Base-by-base conservation (phyloP, 257 asterid genomes). In the Paraleonurus japonicus region DNA sequence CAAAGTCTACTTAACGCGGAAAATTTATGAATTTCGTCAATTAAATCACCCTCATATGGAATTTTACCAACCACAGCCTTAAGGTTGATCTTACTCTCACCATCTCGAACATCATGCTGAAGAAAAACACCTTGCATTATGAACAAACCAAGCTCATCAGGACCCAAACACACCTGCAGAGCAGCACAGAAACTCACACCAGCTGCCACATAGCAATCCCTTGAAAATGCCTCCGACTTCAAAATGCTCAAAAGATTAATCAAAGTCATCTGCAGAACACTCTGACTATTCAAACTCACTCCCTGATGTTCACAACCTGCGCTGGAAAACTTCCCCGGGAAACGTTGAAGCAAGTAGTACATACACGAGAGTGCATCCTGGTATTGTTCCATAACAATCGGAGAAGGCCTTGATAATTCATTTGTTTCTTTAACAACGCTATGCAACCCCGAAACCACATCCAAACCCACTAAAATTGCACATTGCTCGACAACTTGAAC, bases 151-250 rank as follows among this genome's bases (percentile, higher is more conserved):
- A 91, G 87, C 81, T 89, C 97, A 33, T 82, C 82, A 0, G 81
- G 58, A 70, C 86, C 78, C 81, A 94, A 83, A 67, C 90, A 82
- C 57, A 84, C 99, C 81, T 81, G 97, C 83, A 94, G 79, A 32
- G 95, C 96, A 5, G 95, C 92, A 73, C 88, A 91, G 61, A 86
- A 86, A 79, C 95, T 78, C 79, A 94, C 99, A 53, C 99, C 97
- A 61, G 99, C 99, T 6, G 99, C 96, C 83, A 91, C 99, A 59
- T 80, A 85, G 77, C 97, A 88, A 75, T 94, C 99, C 87, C 97
- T 91, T 11, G 97, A 82, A 84, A 89, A 94, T 0, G 86, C 88
- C 15, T 76, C 76, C 0, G 96, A 91, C 58, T 75, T 89, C 84
- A 94, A 81, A 71, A 91, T 85, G 76, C 80, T 82, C 83, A 88